Percentiles rank a stretch among this genome's conserved stretches.
Evolutionary conservation across 2,329 filamentous ascomycete genomes (phyloP).

Genomic region (Clonostachys sp.): DNA sequence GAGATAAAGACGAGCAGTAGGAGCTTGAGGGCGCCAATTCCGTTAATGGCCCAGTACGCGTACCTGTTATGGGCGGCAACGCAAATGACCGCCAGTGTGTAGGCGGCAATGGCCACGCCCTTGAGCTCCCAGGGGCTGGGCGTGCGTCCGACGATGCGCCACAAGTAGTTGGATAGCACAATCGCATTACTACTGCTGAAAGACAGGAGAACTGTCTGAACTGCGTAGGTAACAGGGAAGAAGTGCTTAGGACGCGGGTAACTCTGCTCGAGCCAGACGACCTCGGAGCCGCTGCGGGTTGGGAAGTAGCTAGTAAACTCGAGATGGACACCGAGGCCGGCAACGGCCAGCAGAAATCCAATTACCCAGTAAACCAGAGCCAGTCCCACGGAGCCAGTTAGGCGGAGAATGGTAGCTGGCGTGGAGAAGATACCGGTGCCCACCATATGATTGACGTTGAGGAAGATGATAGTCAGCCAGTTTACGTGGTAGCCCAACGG

Average conservation of each 20-base stretch:
- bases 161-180: constrained; percentile 63
- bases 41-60: constrained; percentile 50
- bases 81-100: constrained; percentile 54
- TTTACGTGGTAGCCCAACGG: constrained; percentile 52
- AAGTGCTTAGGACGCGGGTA: constrained; percentile 60
- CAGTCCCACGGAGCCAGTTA: constrained; percentile 62
- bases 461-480: constrained; percentile 61
- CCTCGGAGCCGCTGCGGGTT: constrained; percentile 61
- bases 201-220: constrained; percentile 58
- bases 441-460: constrained; percentile 65
- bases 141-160: constrained; percentile 47
- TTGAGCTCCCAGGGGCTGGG: constrained; percentile 48
- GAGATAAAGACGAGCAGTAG: constrained; percentile 57
- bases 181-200: constrained; percentile 69
- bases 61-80: constrained; percentile 51
- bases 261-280: constrained; percentile 68
- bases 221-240: constrained; percentile 58
- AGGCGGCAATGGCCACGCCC: constrained; percentile 51
- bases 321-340: constrained; percentile 55
- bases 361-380: constrained; percentile 59
- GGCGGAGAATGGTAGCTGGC: constrained; percentile 61
- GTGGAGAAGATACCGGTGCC: constrained; percentile 71
- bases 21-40: constrained; percentile 60
- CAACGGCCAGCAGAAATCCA: constrained; percentile 56
- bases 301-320: constrained; percentile 71